Percentiles rank a stretch among this genome's conserved stretches.
Evolutionary conservation across 2,329 filamentous ascomycete genomes (phyloP).

Genomic region (Mycosphaerelloides madeirae): DNA sequence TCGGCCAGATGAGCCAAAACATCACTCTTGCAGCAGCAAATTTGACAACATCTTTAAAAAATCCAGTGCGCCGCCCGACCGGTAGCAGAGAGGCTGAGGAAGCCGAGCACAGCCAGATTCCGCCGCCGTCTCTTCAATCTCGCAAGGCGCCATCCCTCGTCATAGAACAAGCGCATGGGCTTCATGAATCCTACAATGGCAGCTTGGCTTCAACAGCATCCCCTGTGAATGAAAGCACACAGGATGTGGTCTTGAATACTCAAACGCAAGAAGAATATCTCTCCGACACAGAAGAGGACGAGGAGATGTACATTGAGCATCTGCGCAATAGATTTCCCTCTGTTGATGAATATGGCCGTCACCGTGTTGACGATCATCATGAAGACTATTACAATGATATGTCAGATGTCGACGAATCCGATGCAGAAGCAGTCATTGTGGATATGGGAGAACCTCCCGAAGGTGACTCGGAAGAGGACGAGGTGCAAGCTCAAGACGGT

Average conservation of each 20-base stretch:
- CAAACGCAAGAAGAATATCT: too few species aligned
- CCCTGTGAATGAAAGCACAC: too few species aligned
- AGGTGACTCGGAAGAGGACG: constrained; percentile 11
- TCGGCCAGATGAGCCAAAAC: not conserved
- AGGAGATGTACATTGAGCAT: constrained; percentile 11
- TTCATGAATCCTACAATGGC: not conserved
- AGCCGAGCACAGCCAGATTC: not conserved
- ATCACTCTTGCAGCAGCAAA: not conserved
- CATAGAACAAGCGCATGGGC: too few species aligned
- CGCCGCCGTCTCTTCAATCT: too few species aligned
- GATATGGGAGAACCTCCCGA: constrained; percentile 16
- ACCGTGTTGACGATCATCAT: constrained; percentile 3
- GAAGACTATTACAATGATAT: constrained; percentile 15
- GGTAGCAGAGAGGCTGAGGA: not conserved
- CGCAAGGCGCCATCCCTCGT: too few species aligned
- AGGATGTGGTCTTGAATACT: too few species aligned
- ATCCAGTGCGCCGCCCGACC: not conserved
- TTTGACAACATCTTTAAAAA: not conserved
- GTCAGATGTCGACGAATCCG: constrained; percentile 13
- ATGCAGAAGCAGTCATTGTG: constrained; percentile 19
- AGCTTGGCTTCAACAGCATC: not conserved
- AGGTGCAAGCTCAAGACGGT: constrained; percentile 6
- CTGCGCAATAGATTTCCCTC: constrained; percentile 6
- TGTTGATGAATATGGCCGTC: not conserved
- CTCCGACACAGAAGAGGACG: constrained; percentile 22